Evolutionary conservation across 1,139 yeast species (phyloP).

Genomic region (Yamadazyma trypodendri): DNA sequence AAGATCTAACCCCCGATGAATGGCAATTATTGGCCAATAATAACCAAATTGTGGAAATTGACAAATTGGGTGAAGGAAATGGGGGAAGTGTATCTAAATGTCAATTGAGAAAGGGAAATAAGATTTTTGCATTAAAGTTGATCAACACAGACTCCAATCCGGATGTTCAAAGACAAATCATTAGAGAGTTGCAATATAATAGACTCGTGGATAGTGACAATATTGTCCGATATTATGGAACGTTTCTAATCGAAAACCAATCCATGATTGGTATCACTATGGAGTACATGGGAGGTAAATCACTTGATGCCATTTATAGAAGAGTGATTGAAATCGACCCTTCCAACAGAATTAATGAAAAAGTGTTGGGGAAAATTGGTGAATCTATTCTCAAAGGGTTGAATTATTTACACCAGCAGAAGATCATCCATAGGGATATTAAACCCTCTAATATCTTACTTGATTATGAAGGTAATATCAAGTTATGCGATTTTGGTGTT

Average conservation of each 20-base stretch:
- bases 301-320: conserved; percentile 87
- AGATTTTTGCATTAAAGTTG: conserved; percentile 83
- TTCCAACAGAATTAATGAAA: conserved; percentile 90
- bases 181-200: conserved; percentile 87
- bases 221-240: conserved; percentile 90
- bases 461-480: conserved; percentile 75
- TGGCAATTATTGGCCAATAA: conserved; percentile 69
- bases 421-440: conserved; percentile 88
- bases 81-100: conserved; percentile 92
- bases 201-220: conserved; percentile 77
- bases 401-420: conserved; percentile 81
- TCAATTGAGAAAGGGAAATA: conserved; percentile 33
- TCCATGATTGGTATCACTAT: conserved; percentile 85
- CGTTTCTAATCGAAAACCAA: conserved; percentile 72
- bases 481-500: conserved; percentile 97
- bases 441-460: conserved; percentile 89
- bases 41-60: conserved; percentile 37
- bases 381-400: conserved; percentile 81
- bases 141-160: conserved; percentile 78
- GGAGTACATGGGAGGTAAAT: conserved; percentile 95
- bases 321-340: conserved; percentile 51
- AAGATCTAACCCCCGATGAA: conserved; percentile 68
- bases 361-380: conserved; percentile 86
- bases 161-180: conserved; percentile 76
- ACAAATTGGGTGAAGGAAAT: conserved; percentile 86